These are phyloP conservation scores for Phyllosticta capitalensis DNA, from an alignment of 2,329 filamentous ascomycete species.

Conservation along the genomic window DNA sequence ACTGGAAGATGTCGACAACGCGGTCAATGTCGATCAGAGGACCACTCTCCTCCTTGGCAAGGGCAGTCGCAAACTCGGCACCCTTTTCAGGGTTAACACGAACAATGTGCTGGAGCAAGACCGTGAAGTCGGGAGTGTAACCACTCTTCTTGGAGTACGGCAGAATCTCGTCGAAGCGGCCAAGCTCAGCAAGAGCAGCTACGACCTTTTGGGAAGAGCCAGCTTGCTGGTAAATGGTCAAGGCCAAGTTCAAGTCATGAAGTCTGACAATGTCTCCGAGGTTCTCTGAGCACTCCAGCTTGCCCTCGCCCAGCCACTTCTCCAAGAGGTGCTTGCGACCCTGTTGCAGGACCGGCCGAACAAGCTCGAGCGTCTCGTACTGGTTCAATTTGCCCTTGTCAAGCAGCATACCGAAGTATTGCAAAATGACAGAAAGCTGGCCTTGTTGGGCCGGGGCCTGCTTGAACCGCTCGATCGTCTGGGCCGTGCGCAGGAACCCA, in stretches of 20 bases:
- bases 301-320: conserved; percentile 96
- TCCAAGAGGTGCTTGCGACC: conserved; percentile 92
- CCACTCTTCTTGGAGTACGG: conserved; percentile 77
- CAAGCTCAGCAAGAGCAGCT: conserved; percentile 86
- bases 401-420: conserved; percentile 95
- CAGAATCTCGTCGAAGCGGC: conserved; percentile 94
- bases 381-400: conserved; percentile 91
- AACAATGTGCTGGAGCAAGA: conserved; percentile 84
- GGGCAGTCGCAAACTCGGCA: conserved; percentile 83
- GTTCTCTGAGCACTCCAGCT: conserved; percentile 92
- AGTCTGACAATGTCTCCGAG: conserved; percentile 87
- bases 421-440: conserved; percentile 86
- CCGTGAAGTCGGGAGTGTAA: conserved; percentile 93
- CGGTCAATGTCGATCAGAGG: conserved; percentile 86
- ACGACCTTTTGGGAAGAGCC: conserved; percentile 91
- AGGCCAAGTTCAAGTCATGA: conserved; percentile 79
- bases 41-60: conserved; percentile 81
- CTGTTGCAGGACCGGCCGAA: conserved; percentile 83
- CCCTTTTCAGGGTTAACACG: conserved; percentile 88
- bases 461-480: conserved; percentile 97
- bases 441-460: conserved; percentile 68
- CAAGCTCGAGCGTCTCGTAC: conserved; percentile 88
- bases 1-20: conserved; percentile 95
- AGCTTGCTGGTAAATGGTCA: conserved; percentile 83
- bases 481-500: conserved; percentile 85